Evolutionary conservation across 1,139 yeast species (phyloP), one percentile per base, ranked within the genome.

Genomic region (Kluyveromyces sp.): DNA sequence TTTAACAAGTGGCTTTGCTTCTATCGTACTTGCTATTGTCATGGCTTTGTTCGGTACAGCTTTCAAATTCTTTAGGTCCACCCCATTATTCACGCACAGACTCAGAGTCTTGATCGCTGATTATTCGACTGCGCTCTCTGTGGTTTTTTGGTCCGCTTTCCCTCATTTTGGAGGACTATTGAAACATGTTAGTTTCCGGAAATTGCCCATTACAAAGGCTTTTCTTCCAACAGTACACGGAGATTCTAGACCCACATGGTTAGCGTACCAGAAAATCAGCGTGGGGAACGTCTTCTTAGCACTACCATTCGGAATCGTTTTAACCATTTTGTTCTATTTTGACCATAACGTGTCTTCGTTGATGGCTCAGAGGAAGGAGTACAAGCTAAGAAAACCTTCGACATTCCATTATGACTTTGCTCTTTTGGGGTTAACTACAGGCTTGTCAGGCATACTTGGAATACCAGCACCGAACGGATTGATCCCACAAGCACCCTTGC

Each of bases 401-500:
- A 72, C 94, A 0, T 92, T 92, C 64, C 97, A 92, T 64, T 92
- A 92, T 81, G 98, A 92, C 64, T 84, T 89, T 58, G 75, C 84
- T 36, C 67, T 92, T 29, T 69, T 92, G 30, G 97, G 97, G 0
- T 58, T 86, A 11, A 83, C 92, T 3, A 92, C 97, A 0, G 94
- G 95, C 0, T 61, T 89, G 2, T 73, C 95, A 2, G 97, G 97
- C 0, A 64, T 89, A 1, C 58, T 92, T 11, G 98, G 98, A 0
- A 72, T 92, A 1, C 98, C 97, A 0, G 88, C 96, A 2, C 97
- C 97, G 0, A 92, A 92, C 64, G 98, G 98, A 0, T 69, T 92
- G 32, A 89, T 92, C 35, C 98, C 98, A 0, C 98, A 92, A 62
- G 97, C 97, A 0, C 98, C 97, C 0, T 63, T 92, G 36, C 98